Percentiles rank a stretch among this genome's conserved stretches.
phyloP scores from a whole-genome alignment of 371 early-diverging fungal genomes.

The Phascolomyces articulosus region DNA sequence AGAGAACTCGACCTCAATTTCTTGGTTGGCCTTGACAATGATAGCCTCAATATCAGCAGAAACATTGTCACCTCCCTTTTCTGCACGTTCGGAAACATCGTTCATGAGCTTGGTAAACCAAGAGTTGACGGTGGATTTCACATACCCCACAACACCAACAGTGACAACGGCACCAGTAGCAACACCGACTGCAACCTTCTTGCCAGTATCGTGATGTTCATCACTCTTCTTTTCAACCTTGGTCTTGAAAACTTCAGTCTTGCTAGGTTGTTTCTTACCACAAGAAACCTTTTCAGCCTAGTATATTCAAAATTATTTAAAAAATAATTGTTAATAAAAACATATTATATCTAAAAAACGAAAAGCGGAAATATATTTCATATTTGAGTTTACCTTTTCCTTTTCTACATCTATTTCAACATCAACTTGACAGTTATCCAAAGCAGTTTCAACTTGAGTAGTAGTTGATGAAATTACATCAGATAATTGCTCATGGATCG shows the following conservation, averaged over 20 bases:
- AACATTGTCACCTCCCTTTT: slow-evolving; percentile 33
- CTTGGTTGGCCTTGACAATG: slow-evolving; percentile 24
- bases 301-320: too few relatives aligned
- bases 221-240: neutral
- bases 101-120: slow-evolving; percentile 32
- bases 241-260: too few relatives aligned
- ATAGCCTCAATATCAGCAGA: slow-evolving; percentile 34
- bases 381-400: too few relatives aligned
- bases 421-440: neutral
- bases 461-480: neutral
- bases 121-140: slow-evolving; percentile 19
- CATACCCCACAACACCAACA: neutral
- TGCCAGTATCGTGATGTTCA: neutral
- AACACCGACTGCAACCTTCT: neutral
- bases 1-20: slow-evolving; percentile 8
- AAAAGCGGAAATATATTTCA: too few relatives aligned
- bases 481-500: neutral
- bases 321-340: too few relatives aligned
- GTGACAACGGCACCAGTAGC: too few relatives aligned
- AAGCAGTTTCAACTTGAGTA: neutral
- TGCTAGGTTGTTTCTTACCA: too few relatives aligned
- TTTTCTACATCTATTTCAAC: neutral
- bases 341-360: too few relatives aligned
- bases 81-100: slow-evolving; percentile 34
- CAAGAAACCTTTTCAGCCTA: too few relatives aligned